Evolutionary conservation across 257 asterid genomes (phyloP).

Genomic region (Solanum tarapatanum): DNA sequence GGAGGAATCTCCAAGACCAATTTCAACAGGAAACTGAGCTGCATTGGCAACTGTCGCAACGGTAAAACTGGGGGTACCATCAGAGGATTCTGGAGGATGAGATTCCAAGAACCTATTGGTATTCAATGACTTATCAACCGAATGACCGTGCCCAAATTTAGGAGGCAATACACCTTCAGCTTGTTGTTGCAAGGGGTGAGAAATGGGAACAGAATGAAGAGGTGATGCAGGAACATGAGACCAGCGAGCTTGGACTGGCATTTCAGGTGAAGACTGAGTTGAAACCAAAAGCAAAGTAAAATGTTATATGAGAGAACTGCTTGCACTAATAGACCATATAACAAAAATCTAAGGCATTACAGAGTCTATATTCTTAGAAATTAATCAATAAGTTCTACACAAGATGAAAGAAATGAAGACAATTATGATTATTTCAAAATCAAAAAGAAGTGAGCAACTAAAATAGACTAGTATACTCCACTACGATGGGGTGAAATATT

Average conservation of each 20-base stretch:
- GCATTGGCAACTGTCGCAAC: slow-evolving; percentile 28
- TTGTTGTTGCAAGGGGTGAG: slow-evolving; percentile 63
- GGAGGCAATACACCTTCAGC: slow-evolving; percentile 42
- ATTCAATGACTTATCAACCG: slow-evolving; percentile 42
- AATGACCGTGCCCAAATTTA: slow-evolving; percentile 36
- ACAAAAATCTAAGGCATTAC: not conserved
- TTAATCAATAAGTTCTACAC: not conserved
- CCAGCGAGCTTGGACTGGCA: slow-evolving; percentile 75
- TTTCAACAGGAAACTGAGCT: slow-evolving; percentile 35
- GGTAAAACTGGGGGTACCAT: slow-evolving; percentile 22
- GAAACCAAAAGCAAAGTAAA: not conserved
- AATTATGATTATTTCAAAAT: not conserved
- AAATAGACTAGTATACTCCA: not conserved
- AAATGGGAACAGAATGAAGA: slow-evolving; percentile 46
- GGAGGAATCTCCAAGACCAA: slow-evolving; percentile 40
- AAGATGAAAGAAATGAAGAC: not conserved
- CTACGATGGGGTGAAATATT: not conserved
- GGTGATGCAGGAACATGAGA: slow-evolving; percentile 60
- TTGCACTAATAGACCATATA: not conserved
- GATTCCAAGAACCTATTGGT: slow-evolving; percentile 44
- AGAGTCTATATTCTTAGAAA: not conserved
- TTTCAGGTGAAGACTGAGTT: slow-evolving; percentile 59
- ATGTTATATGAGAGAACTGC: not conserved
- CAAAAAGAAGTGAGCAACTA: not conserved
- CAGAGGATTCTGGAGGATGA: slow-evolving; percentile 39